Conservation (phyloP, 2,329 filamentous ascomycete species). For the Colletotrichum eleusines region DNA sequence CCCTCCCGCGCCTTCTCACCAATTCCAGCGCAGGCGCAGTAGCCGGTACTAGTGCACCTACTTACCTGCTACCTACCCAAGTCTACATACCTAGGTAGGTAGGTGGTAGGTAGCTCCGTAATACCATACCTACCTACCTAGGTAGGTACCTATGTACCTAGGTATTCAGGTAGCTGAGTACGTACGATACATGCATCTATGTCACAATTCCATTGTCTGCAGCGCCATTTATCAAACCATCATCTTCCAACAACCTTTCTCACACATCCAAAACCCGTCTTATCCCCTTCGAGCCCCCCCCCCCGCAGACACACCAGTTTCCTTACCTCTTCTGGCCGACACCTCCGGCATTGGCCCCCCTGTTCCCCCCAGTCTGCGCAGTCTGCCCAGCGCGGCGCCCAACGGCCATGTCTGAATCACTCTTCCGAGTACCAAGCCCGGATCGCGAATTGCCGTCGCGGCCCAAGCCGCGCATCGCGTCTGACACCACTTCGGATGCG, state of each 20-base stretch:
- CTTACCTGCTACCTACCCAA: too few relatives aligned
- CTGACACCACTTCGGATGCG: constrained; percentile 35
- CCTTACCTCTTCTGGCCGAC: neutral
- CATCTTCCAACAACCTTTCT: neutral
- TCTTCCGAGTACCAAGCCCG: constrained; percentile 19
- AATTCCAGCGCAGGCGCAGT: constrained; percentile 26
- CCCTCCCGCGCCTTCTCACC: constrained; percentile 4
- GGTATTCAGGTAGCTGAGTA: too few relatives aligned
- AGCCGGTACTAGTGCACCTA: neutral
- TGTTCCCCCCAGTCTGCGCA: neutral
- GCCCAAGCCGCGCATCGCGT: constrained; percentile 24
- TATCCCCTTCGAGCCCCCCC: neutral
- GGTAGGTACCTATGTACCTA: too few relatives aligned
- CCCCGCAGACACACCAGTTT: neutral
- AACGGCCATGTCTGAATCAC: constrained; percentile 30
- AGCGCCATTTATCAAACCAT: neutral
- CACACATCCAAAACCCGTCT: neutral
- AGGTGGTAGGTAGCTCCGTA: too few relatives aligned
- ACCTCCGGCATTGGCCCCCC: neutral
- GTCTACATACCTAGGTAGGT: too few relatives aligned
- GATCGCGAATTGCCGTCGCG: constrained; percentile 16
- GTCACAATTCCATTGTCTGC: neutral
- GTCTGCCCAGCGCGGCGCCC: neutral
- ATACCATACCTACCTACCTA: too few relatives aligned
- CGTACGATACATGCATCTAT: neutral